Evolutionary conservation across 1,284 basidiomycete genomes (phyloP).

Genomic region (Malassezia equina): DNA sequence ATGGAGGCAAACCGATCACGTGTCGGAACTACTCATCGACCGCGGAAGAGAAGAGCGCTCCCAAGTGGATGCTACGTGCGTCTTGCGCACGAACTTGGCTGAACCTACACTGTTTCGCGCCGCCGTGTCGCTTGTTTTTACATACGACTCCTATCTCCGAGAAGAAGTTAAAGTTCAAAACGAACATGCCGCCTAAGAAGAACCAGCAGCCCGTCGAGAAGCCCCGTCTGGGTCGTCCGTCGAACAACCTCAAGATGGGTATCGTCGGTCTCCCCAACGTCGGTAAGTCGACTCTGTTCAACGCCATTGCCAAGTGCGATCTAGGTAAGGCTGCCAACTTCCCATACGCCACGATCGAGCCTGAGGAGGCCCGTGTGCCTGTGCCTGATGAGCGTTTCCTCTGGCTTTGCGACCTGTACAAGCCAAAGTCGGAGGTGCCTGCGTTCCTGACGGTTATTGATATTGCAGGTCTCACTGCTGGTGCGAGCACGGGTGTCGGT

Average conservation of each 20-base stretch:
- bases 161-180: constrained; percentile 21
- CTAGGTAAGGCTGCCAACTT: constrained; percentile 98
- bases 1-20: background rate
- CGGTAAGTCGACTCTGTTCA: constrained; percentile 53
- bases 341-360: constrained; percentile 81
- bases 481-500: constrained; percentile 94
- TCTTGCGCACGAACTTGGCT: constrained; percentile 10
- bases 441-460: constrained; percentile 97
- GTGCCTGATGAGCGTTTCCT: constrained; percentile 93
- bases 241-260: constrained; percentile 48
- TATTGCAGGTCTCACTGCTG: constrained; percentile 91
- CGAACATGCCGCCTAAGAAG: constrained; percentile 43
- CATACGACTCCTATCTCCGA: constrained; percentile 10
- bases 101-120: background rate
- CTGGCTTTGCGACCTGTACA: constrained; percentile 85
- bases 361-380: constrained; percentile 67
- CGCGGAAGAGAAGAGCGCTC: constrained; percentile 1
- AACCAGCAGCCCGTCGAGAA: constrained; percentile 31
- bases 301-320: constrained; percentile 74
- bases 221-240: constrained; percentile 40
- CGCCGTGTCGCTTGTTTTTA: constrained; percentile 1
- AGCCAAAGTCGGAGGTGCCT: constrained; percentile 75
- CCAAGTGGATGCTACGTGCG: constrained; percentile 12
- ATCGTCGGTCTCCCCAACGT: constrained; percentile 47
- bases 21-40: background rate